Conservation (phyloP, 257 asterid species). For the Solanum paucissectum region DNA sequence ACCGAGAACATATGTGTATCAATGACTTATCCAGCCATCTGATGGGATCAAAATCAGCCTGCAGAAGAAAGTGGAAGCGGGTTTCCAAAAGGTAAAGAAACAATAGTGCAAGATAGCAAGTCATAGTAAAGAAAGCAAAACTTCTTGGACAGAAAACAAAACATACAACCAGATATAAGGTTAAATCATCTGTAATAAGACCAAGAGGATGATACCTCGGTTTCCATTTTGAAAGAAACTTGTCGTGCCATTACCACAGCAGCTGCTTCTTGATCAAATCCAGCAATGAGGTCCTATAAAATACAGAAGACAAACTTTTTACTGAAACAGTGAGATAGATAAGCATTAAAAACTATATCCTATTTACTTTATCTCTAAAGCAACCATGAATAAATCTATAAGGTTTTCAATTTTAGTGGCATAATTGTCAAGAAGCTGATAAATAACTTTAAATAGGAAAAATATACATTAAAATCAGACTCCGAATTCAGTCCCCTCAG, state of each 20-base stretch:
- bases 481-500: neutral
- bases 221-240: constrained; percentile 93
- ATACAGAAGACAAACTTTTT: neutral
- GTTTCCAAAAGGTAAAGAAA: neutral
- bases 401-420: neutral
- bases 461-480: neutral
- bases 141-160: neutral
- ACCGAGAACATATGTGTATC: constrained; percentile 87
- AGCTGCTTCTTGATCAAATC: constrained; percentile 99
- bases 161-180: neutral
- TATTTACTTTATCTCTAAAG: neutral
- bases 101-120: neutral
- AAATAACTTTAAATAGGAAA: neutral
- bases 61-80: constrained; percentile 14
- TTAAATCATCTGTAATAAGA: constrained; percentile 1
- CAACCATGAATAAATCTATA: neutral
- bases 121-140: neutral
- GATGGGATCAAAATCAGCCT: constrained; percentile 98
- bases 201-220: constrained; percentile 48
- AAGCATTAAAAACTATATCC: neutral
- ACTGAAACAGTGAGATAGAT: neutral
- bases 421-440: neutral
- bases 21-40: constrained; percentile 96
- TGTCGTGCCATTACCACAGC: constrained; percentile 94
- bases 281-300: constrained; percentile 80